These are phyloP conservation scores for Salicornia ramosissima DNA, from an alignment of 148 eudicot genomes.

Conservation along the genomic window DNA sequence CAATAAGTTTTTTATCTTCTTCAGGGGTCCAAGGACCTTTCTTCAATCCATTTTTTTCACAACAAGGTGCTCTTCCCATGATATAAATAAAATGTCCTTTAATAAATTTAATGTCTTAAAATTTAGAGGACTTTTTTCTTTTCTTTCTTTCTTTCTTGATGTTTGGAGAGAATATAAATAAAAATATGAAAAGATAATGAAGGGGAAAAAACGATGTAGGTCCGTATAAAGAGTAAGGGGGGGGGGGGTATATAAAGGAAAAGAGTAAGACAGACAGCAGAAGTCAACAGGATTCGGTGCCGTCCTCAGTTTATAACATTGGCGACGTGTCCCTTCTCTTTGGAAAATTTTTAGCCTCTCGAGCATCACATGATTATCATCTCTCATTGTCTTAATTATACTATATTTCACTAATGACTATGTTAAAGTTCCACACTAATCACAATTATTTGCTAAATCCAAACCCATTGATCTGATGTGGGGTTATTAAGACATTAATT, in stretches of 20 bases:
- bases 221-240: constrained; percentile 20
- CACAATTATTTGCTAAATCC: not conserved
- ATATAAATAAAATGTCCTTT: not conserved
- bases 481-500: not conserved
- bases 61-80: constrained; percentile 97
- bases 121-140: not conserved
- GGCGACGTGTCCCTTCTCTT: constrained; percentile 74
- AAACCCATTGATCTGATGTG: not conserved
- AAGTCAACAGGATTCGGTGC: constrained; percentile 84
- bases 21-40: constrained; percentile 98
- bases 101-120: constrained; percentile 9
- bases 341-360: constrained; percentile 29
- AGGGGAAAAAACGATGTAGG: constrained; percentile 5
- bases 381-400: constrained; percentile 18
- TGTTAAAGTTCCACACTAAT: not conserved
- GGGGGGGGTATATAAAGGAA: constrained; percentile 28
- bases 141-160: too few species aligned
- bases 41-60: constrained; percentile 88
- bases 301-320: constrained; percentile 63
- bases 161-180: constrained; percentile 8
- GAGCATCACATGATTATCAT: not conserved
- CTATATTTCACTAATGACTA: constrained; percentile 1
- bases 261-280: constrained; percentile 22
- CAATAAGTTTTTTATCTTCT: constrained; percentile 79
- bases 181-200: not conserved